Evolutionary conservation across 1,139 yeast species (phyloP).

Genomic region (Geotrichum bryndzae): DNA sequence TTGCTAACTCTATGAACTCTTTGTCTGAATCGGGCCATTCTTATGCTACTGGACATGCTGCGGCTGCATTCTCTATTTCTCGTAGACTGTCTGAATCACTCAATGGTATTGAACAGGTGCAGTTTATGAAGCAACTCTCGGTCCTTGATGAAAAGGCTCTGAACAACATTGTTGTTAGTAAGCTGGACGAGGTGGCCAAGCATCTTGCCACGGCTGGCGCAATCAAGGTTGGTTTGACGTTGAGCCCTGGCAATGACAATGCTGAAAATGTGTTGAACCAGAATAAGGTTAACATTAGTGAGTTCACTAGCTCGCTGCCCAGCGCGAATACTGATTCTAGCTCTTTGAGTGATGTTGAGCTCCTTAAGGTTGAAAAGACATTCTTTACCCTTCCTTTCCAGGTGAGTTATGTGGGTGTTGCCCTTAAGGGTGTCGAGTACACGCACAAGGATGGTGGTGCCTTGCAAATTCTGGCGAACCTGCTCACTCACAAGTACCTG

Average conservation of each 20-base stretch:
- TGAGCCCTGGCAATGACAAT: constrained; percentile 22
- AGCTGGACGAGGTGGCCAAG: constrained; percentile 50
- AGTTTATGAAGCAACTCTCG: constrained; percentile 59
- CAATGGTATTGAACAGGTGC: constrained; percentile 70
- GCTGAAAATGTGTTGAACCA: constrained; percentile 4
- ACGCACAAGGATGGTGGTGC: constrained; percentile 73
- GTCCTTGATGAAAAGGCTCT: constrained; percentile 52
- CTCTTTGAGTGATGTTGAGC: constrained; percentile 11
- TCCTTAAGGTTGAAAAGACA: constrained; percentile 33
- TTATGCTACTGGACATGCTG: constrained; percentile 66
- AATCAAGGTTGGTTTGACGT: constrained; percentile 26
- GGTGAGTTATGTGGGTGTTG: constrained; percentile 75
- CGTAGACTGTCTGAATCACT: constrained; percentile 58
- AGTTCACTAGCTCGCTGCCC: constrained; percentile 18
- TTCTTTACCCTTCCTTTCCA: constrained; percentile 78
- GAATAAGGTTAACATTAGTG: constrained; percentile 16
- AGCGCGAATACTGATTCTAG: constrained; percentile 10
- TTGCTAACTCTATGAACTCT: constrained; percentile 70
- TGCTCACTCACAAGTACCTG: constrained; percentile 73
- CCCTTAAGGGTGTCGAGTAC: constrained; percentile 63
- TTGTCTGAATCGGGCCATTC: constrained; percentile 87
- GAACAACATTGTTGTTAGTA: constrained; percentile 53
- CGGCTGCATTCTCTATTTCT: constrained; percentile 56
- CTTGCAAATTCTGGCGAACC: constrained; percentile 72
- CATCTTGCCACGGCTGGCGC: constrained; percentile 23